phyloP scores from a whole-genome alignment of 2,329 filamentous ascomycete species.

The Venturia oleaginea region DNA sequence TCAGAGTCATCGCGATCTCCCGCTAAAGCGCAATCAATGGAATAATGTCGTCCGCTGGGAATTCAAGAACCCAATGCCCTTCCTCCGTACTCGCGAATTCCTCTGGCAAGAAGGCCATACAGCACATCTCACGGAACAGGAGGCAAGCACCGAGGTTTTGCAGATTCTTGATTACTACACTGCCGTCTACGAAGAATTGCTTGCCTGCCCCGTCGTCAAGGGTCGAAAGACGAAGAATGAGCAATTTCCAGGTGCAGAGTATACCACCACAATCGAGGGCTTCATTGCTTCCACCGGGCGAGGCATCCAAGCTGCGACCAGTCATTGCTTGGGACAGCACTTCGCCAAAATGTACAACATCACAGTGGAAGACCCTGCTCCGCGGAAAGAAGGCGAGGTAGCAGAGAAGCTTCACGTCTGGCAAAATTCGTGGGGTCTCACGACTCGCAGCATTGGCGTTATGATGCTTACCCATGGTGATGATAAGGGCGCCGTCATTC shows the following conservation, averaged over 20 bases:
- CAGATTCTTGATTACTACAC: slow-evolving; percentile 93
- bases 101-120: slow-evolving; percentile 97
- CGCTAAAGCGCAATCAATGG: slow-evolving; percentile 94
- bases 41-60: slow-evolving; percentile 95
- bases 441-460: slow-evolving; percentile 92
- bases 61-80: slow-evolving; percentile 81
- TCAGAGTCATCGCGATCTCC: slow-evolving; percentile 88
- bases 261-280: slow-evolving; percentile 93
- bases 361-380: slow-evolving; percentile 81
- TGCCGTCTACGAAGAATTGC: slow-evolving; percentile 81
- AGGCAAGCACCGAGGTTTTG: slow-evolving; percentile 75
- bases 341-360: slow-evolving; percentile 99
- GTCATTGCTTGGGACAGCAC: slow-evolving; percentile 91
- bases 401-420: slow-evolving; percentile 70
- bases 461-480: slow-evolving; percentile 99
- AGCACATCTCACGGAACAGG: slow-evolving; percentile 76
- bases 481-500: slow-evolving; percentile 88
- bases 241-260: slow-evolving; percentile 94
- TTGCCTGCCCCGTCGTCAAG: slow-evolving; percentile 90
- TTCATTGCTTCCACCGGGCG: slow-evolving; percentile 94
- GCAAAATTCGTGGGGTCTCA: slow-evolving; percentile 99
- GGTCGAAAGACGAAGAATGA: slow-evolving; percentile 95
- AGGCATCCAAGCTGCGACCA: slow-evolving; percentile 93
- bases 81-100: slow-evolving; percentile 89
- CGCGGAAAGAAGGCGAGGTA: slow-evolving; percentile 53